phyloP scores from a whole-genome alignment of 768 basidiomycete genomes.

The Phanerodontia chrysosporium region DNA sequence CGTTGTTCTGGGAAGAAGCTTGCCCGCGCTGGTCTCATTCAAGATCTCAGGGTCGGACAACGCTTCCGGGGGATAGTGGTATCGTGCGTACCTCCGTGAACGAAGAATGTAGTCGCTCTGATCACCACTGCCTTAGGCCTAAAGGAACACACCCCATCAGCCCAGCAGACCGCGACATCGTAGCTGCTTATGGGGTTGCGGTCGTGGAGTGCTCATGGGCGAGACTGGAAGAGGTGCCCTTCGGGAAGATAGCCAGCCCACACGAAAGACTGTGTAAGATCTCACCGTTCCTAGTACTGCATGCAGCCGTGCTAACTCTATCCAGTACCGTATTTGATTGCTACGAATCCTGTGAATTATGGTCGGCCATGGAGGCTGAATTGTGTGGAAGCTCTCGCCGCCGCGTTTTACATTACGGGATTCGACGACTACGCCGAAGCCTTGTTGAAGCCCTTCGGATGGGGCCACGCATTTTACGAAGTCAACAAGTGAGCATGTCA shows the following conservation, averaged over 20 bases:
- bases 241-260: constrained; percentile 88
- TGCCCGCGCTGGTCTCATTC: constrained; percentile 78
- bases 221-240: constrained; percentile 90
- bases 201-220: constrained; percentile 99
- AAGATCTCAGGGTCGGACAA: constrained; percentile 76
- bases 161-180: constrained; percentile 79
- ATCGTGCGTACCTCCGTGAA: constrained; percentile 61
- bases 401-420: constrained; percentile 91
- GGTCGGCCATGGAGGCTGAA: constrained; percentile 96
- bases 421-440: constrained; percentile 77
- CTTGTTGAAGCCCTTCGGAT: constrained; percentile 79
- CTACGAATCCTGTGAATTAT: constrained; percentile 96
- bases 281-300: too few relatives aligned
- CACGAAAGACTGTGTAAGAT: constrained; percentile 87
- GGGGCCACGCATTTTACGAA: constrained; percentile 84
- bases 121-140: constrained; percentile 46
- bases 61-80: constrained; percentile 91
- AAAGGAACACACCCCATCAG: constrained; percentile 76
- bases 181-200: constrained; percentile 73
- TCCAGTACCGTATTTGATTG: constrained; percentile 90
- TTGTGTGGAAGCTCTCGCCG: constrained; percentile 92
- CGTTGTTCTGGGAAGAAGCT: constrained; percentile 89
- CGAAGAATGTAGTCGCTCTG: neutral
- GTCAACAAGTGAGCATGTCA: constrained; percentile 64
- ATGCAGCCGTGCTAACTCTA: too few relatives aligned